Evolutionary conservation across 2,329 filamentous ascomycete genomes (phyloP), one percentile per base, ranked within the genome.

Genomic region (Aspergillus sojae): DNA sequence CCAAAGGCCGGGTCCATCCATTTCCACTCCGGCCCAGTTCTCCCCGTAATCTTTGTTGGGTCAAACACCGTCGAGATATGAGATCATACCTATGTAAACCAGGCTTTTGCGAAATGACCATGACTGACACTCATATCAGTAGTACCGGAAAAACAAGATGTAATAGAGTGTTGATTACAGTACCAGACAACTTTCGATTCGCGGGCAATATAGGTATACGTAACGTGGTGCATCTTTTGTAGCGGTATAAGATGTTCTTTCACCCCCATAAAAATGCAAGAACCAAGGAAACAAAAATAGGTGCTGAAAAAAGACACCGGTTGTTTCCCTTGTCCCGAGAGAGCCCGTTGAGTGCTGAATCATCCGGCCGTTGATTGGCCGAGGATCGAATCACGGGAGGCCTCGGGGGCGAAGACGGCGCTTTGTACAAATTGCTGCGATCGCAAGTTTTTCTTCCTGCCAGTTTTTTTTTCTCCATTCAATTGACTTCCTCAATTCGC

Each of bases 341-440:
- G 70, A 70, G 75, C 74, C 76, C 76, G 75, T 71, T 60, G 43
- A 28, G 56, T 30, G 68, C 65, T 75, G 71, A 77, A 78, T 76
- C 74, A 77, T 71, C 72, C 36, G 4, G 4, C 0, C 62, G n/a
- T 61, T 78, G 74, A 78, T 78, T 78, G 77, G 77, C 41, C 28
- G 26, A 59, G 3, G 3, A 19, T 45, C 60, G 60, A 70, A 75
- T 77, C 75, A 77, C 76, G 75, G 75, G 74, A 74, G 68, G 61
- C 61, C 63, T 67, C 69, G 71, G 73, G 73, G 70, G 70, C 71
- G 64, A 72, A 66, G 66, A 46, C 62, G 58, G 65, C 60, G 63
- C 62, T 62, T 70, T 69, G 58, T 76, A 76, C 73, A 77, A 78
- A 76, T 76, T 72, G 70, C 67, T 66, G 63, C 67, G 59, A 62